A percentile compares a stretch with the other conserved stretches of the same genome.
Conservation (phyloP, 371 early-diverging fungal genomes). For the Mortierella sp. region DNA sequence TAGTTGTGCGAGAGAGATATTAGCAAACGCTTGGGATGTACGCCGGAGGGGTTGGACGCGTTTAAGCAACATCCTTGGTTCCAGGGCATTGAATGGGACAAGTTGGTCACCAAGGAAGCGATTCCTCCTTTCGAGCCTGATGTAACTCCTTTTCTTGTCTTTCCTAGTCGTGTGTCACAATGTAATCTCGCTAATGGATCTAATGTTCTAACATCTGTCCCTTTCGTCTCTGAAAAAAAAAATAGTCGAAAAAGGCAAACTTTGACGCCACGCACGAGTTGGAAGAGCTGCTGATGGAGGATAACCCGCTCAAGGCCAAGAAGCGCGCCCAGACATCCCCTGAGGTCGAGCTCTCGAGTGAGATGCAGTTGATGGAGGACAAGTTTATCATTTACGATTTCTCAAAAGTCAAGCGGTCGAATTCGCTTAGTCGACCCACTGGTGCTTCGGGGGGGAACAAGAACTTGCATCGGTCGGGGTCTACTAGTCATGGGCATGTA, state of each 20-base stretch:
- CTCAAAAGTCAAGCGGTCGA: constrained; percentile 59
- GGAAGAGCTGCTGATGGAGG: constrained; percentile 92
- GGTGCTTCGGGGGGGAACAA: constrained; percentile 6
- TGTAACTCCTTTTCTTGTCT: constrained; percentile 58
- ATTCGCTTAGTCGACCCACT: constrained; percentile 15
- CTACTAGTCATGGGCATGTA: constrained; percentile 4
- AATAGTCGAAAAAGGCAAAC: constrained; percentile 75
- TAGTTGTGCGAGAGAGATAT: constrained; percentile 76
- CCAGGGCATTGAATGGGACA: constrained; percentile 69
- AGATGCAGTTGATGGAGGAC: constrained; percentile 74
- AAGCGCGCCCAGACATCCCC: constrained; percentile 58
- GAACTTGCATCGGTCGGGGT: constrained; percentile 19
- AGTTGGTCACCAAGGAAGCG: constrained; percentile 66
- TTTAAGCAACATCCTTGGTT: constrained; percentile 78
- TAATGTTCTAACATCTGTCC: constrained; percentile 43
- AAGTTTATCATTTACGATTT: constrained; percentile 74
- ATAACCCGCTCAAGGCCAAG: constrained; percentile 77
- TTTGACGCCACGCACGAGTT: constrained; percentile 96
- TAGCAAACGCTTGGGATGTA: constrained; percentile 71
- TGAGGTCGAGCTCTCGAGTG: constrained; percentile 58
- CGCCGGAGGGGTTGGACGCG: constrained; percentile 63
- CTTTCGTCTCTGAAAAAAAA: constrained; percentile 30
- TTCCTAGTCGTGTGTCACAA: not conserved
- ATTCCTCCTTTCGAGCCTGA: constrained; percentile 76
- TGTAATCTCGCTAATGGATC: too few species aligned